phyloP scores from a whole-genome alignment of 2,329 filamentous ascomycete species.

The Epichloe coenophiala region DNA sequence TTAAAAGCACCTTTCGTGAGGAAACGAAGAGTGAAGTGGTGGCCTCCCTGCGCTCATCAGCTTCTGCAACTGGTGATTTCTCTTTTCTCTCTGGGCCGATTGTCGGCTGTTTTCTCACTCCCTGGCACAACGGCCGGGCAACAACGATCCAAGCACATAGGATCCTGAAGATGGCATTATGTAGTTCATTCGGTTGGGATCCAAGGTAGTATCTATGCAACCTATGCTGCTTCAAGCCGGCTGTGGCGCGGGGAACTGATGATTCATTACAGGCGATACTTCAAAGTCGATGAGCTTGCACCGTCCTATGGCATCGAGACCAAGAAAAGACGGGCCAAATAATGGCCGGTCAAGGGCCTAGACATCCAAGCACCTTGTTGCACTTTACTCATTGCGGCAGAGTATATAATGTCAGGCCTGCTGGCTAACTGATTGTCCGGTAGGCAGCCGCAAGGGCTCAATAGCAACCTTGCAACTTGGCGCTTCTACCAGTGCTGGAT shows the following conservation, averaged over 20 bases:
- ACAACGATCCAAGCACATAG: background rate
- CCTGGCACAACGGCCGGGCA: background rate
- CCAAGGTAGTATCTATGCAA: background rate
- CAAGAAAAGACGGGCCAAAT: background rate
- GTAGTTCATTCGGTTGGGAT: background rate
- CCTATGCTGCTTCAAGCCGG: background rate
- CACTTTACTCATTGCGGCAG: background rate
- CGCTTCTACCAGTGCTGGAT: background rate
- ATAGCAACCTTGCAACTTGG: background rate
- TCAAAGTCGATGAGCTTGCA: background rate
- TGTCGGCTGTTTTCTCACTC: too few relatives aligned
- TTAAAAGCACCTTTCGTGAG: background rate
- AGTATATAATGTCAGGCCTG: slow-evolving; percentile 1
- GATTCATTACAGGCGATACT: background rate
- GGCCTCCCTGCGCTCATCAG: too few relatives aligned
- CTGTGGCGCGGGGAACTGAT: background rate
- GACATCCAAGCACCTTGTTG: background rate
- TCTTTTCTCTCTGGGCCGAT: too few relatives aligned
- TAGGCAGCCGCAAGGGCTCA: background rate
- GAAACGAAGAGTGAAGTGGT: background rate
- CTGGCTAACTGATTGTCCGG: background rate
- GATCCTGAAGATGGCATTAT: background rate
- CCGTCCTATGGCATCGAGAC: background rate
- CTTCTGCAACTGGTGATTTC: too few relatives aligned
- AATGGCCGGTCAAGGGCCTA: too few relatives aligned